Base-by-base conservation (phyloP, 1,139 yeast species). In the Nadsonia starkeyi-henricii region DNA sequence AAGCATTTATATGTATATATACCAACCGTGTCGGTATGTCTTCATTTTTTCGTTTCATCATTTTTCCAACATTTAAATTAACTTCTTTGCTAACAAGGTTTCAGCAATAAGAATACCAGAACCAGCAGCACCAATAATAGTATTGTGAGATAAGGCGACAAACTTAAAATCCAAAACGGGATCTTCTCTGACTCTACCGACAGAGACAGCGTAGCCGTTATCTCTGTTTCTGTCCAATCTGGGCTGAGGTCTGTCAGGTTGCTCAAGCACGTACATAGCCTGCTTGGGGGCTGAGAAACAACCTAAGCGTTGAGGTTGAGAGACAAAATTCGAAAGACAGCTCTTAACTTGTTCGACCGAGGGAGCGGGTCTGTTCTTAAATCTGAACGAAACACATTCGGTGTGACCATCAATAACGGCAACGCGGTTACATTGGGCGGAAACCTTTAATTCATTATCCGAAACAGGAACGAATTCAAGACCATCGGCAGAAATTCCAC, bases 61-160 rank as follows among this genome's bases (percentile, higher is more conserved):
- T n/a, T 23, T 5, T 5, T 23, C 8, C 9, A 23, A 9, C 12
- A 12, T 28, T 63, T 74, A 88, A 57, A 89, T 76, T 59, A 86
- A 70, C 51, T 78, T 74, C 71, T 83, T 86, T 50, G 91, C 91
- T 54, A 76, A 69, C 59, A 91, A 75, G 52, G 86, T 74, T 70
- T 91, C 99, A 47, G 95, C 98, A 66, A 93, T 91, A 66, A 91
- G 78, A 53, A 91, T 75, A 66, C 98, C 98, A n/a, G 97, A 85
- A 62, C 99, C 99, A 30, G 99, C 99, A 60, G 98, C 99, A 62
- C 99, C 99, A 57, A 91, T 85, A 59, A 91, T 78, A 51, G 99
- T 91, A 73, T 91, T 91, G 69, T 91, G 99, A 23, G 96, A 88
- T 57, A 91, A 73, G 30, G 88, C 93, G 51, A 91, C 96, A 89